Evolutionary conservation across 2,329 filamentous ascomycete genomes (phyloP).

Genomic region (Phoma sp.): DNA sequence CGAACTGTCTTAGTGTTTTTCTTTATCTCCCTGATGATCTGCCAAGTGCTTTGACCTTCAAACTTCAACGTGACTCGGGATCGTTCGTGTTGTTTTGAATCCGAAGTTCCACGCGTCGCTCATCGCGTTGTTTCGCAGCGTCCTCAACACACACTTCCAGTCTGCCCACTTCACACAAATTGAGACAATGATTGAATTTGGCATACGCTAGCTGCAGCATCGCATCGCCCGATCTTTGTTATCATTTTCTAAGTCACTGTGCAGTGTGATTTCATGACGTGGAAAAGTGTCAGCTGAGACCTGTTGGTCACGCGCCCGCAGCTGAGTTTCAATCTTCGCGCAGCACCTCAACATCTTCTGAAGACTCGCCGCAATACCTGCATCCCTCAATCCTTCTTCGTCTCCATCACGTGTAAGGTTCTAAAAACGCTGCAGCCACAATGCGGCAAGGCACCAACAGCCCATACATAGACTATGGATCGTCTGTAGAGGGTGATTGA

Average conservation of each 20-base stretch:
- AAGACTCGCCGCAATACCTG: too few species aligned
- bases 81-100: slow-evolving; percentile 11
- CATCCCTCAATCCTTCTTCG: too few species aligned
- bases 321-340: background rate
- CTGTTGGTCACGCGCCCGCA: slow-evolving; percentile 4
- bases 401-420: too few species aligned
- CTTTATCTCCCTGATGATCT: background rate
- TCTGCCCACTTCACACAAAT: background rate
- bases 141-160: slow-evolving; percentile 2
- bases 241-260: background rate
- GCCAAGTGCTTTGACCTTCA: background rate
- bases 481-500: too few species aligned
- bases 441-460: too few species aligned
- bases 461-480: too few species aligned
- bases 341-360: too few species aligned
- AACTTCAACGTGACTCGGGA: background rate
- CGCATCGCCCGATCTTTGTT: background rate
- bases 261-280: background rate
- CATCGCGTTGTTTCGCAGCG: slow-evolving; percentile 15
- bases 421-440: too few species aligned
- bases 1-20: background rate
- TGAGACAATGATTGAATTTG: background rate
- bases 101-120: slow-evolving; percentile 8
- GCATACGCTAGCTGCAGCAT: too few species aligned
- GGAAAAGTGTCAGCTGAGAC: slow-evolving; percentile 1